Base-by-base conservation (phyloP, 2,329 filamentous ascomycete species). In the Aureobasidium subglaciale region DNA sequence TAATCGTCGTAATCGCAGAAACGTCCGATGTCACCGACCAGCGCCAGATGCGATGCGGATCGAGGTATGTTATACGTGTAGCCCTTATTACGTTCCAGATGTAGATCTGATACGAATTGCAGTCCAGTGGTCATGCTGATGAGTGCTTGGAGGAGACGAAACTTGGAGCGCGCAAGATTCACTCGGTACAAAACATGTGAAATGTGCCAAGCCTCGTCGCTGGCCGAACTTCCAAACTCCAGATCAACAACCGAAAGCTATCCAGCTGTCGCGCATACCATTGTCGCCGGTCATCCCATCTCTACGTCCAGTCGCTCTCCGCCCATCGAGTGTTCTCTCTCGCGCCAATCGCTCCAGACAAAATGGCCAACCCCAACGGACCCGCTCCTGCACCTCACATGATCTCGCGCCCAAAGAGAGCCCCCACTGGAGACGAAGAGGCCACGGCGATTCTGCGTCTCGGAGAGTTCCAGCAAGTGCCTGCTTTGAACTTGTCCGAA, bases 381-480 rank as follows among this genome's bases (percentile, higher is more conserved):
- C 49, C 52, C 56, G 52, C 55, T 20, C 46, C 54, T 42, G 52
- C 63, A 27, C 61, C 65, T 10, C 58, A 57, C 13, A 60, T 62
- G 42, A 65, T 64, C 46, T 70, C 69, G 48, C 85, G 87, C 58
- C 78, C 80, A 59, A 89, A 87, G 73, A 86, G 84, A 60, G 75
- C 78, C 41, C 81, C 81, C 45, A 80, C 83, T 56, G 87, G 87
- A 68, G 91, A 96, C 70, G 92, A 97, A 72, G 90, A 96, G 75
- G 91, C 92, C 22, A 84, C 86, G 48, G 77, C 82, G 7, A 83
- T 84, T 55, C 83, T 97, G 61, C 88, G 86, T 70, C 86, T 99
- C 10, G 93, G 93, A 73, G 92, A 96, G 69, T 96, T 97, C 73
- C 84, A 95, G 64, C 80, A 92, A 67, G 90, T 95, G 62, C 90